Conservation (phyloP, 2,329 filamentous ascomycete species). For the Xylariales sp. region DNA sequence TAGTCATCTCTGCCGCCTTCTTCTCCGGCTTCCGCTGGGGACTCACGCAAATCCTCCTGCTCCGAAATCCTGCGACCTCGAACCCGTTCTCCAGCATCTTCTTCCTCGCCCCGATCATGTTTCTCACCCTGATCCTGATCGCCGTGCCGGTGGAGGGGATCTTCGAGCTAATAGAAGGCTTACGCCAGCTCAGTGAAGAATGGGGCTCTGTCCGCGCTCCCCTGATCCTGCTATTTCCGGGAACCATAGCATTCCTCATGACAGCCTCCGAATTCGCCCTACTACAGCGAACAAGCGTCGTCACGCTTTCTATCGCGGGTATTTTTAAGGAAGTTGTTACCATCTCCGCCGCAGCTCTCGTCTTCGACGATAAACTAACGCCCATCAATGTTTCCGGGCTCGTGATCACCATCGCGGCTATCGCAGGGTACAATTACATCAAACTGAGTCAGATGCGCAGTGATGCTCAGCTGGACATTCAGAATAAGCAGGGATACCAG, state of each 20-base stretch:
- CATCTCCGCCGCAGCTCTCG: constrained; percentile 78
- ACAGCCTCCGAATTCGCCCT: constrained; percentile 94
- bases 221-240: constrained; percentile 80
- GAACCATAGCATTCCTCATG: constrained; percentile 90
- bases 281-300: constrained; percentile 89
- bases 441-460: constrained; percentile 86
- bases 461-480: constrained; percentile 58
- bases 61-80: constrained; percentile 88
- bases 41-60: constrained; percentile 93
- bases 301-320: constrained; percentile 91
- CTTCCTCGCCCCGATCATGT: constrained; percentile 97
- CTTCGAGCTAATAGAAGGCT: constrained; percentile 58
- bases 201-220: constrained; percentile 66
- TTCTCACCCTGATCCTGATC: constrained; percentile 71
- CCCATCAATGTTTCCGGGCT: constrained; percentile 83
- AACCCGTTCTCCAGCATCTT: constrained; percentile 98
- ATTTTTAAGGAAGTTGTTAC: constrained; percentile 99
- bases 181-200: constrained; percentile 57
- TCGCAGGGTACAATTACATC: constrained; percentile 87
- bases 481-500: constrained; percentile 32
- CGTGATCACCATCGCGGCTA: constrained; percentile 82
- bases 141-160: constrained; percentile 85
- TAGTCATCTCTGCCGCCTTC: constrained; percentile 90
- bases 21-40: constrained; percentile 97
- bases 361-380: constrained; percentile 86